Percentiles rank a stretch among this genome's conserved stretches.
phyloP scores from a whole-genome alignment of 805 yeast species.

The Kuraishia borneana region DNA sequence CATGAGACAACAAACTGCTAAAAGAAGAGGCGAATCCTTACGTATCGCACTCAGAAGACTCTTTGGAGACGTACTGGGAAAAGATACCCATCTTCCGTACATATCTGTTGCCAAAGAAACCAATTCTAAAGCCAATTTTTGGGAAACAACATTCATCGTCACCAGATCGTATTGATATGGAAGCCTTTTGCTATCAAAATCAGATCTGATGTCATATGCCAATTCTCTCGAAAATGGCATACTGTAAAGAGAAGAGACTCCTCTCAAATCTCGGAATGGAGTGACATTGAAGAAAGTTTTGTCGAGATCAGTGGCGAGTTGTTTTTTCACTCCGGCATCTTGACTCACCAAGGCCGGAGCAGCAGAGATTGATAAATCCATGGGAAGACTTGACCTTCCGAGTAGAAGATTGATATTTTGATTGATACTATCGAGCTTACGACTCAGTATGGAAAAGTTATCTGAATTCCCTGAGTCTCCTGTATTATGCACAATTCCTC shows the following conservation, averaged over 20 bases:
- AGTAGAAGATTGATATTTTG: not conserved
- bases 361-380: not conserved
- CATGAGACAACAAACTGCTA: conserved; percentile 51
- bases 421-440: not conserved
- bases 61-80: conserved; percentile 36
- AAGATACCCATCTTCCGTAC: conserved; percentile 62
- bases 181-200: conserved; percentile 2
- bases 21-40: conserved; percentile 40
- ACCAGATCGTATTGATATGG: conserved; percentile 10
- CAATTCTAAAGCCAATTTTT: conserved; percentile 31
- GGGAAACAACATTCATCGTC: conserved; percentile 30
- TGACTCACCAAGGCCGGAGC: not conserved
- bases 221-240: conserved; percentile 15
- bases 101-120: conserved; percentile 40
- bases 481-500: not conserved
- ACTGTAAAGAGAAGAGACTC: conserved; percentile 8
- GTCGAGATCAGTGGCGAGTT: conserved; percentile 3
- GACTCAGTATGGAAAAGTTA: not conserved
- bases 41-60: conserved; percentile 35
- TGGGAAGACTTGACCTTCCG: not conserved
- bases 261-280: conserved; percentile 13
- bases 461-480: not conserved
- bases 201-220: conserved; percentile 9
- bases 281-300: conserved; percentile 10
- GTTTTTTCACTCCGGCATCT: not conserved